phyloP scores from a whole-genome alignment of 176 grass and related monocot species.

The Miscanthus lutarioriparius region DNA sequence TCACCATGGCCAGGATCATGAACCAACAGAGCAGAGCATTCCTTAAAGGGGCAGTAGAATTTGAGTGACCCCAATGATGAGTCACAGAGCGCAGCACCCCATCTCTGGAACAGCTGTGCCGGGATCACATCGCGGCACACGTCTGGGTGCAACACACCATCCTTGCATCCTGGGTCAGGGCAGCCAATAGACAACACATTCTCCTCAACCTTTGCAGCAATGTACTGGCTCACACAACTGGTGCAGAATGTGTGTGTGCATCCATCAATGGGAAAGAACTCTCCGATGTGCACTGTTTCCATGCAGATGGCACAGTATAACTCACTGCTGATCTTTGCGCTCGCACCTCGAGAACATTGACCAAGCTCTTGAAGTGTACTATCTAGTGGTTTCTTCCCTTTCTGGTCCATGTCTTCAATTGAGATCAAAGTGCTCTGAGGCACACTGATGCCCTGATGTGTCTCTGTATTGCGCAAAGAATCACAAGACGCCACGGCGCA shows the following conservation, averaged over 20 bases:
- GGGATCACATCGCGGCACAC: conserved; percentile 50
- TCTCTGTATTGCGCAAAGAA: neutral
- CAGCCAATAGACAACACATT: conserved; percentile 47
- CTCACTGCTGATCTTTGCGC: neutral
- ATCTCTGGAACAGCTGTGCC: conserved; percentile 35
- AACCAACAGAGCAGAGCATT: conserved; percentile 56
- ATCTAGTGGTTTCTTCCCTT: conserved; percentile 13
- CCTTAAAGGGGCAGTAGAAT: conserved; percentile 75
- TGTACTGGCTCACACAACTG: conserved; percentile 56
- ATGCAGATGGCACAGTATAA: conserved; percentile 69
- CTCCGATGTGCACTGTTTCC: conserved; percentile 23
- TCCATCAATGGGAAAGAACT: conserved; percentile 40
- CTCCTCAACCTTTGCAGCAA: conserved; percentile 54
- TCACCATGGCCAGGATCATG: conserved; percentile 30
- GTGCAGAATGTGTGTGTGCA: conserved; percentile 65
- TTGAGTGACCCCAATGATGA: conserved; percentile 35
- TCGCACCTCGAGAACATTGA: conserved; percentile 31
- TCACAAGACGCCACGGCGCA: conserved; percentile 20
- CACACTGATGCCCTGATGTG: neutral
- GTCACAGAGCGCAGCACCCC: conserved; percentile 57
- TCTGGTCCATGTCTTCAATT: neutral
- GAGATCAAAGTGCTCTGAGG: neutral
- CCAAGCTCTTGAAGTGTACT: neutral
- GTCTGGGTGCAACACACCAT: conserved; percentile 44
- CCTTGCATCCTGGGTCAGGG: conserved; percentile 42